These are phyloP conservation scores for Corylus heterophylla DNA, from an alignment of 306 rosid species.

Conservation along the genomic window DNA sequence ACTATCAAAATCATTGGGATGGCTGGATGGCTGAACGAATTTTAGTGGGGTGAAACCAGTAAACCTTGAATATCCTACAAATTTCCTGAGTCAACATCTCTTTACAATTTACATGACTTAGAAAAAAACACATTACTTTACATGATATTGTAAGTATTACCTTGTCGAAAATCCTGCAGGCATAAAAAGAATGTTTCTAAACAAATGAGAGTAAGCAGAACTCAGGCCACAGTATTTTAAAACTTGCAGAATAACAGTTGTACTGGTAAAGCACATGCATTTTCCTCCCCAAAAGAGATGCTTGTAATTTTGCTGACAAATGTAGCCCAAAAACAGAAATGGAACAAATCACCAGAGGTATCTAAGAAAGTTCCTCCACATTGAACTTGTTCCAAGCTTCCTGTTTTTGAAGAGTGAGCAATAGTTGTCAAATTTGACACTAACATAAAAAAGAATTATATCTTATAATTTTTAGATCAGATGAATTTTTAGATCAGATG, in stretches of 20 bases:
- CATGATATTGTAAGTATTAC: neutral
- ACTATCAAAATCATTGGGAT: conserved; percentile 1
- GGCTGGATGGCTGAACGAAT: conserved; percentile 6
- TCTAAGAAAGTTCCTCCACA: conserved; percentile 72
- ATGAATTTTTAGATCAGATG: neutral
- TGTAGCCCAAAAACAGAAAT: neutral
- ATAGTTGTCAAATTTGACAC: neutral
- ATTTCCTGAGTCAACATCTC: conserved; percentile 20
- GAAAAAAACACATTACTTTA: neutral
- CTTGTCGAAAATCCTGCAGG: conserved; percentile 15
- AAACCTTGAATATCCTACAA: conserved; percentile 26
- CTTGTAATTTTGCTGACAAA: neutral
- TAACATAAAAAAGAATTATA: neutral
- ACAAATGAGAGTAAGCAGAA: neutral
- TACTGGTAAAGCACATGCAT: conserved; percentile 25
- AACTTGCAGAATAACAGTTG: neutral
- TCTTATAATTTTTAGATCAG: neutral
- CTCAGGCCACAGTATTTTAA: neutral
- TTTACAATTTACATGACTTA: conserved; percentile 3
- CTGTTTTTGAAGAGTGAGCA: conserved; percentile 42
- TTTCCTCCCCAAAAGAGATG: conserved; percentile 9
- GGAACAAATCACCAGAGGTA: conserved; percentile 21
- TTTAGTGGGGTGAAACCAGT: conserved; percentile 6
- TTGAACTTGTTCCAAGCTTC: conserved; percentile 86
- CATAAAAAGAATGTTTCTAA: conserved; percentile 22